Percentiles rank a stretch among this genome's conserved stretches.
These are phyloP conservation scores for Candida hungchunana DNA, from an alignment of 805 yeast species.

Conservation along the genomic window DNA sequence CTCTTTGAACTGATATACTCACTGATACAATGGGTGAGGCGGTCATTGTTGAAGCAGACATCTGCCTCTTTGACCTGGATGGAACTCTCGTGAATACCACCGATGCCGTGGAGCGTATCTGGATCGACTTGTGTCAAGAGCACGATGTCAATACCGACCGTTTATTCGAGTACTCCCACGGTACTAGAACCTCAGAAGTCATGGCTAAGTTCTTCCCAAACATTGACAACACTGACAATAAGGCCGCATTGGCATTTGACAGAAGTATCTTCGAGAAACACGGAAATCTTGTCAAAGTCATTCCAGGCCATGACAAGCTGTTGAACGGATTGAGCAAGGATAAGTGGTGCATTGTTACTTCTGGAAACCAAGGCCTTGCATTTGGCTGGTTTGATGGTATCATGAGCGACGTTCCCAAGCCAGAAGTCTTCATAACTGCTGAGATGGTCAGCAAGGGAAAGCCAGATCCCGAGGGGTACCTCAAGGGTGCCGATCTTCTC, in stretches of 20 bases:
- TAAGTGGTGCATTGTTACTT: constrained; percentile 79
- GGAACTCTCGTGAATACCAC: constrained; percentile 85
- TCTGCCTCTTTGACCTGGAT: constrained; percentile 70
- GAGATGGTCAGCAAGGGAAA: constrained; percentile 77
- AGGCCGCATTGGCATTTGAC: constrained; percentile 53
- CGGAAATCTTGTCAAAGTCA: constrained; percentile 69
- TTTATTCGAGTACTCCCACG: constrained; percentile 43
- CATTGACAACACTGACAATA: constrained; percentile 62
- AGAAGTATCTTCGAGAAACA: constrained; percentile 65
- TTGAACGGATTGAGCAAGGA: constrained; percentile 52
- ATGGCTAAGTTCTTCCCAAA: constrained; percentile 72
- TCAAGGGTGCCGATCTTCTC: constrained; percentile 40
- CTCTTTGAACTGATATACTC: no score
- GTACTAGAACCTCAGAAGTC: constrained; percentile 79
- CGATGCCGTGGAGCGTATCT: constrained; percentile 75
- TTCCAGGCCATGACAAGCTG: constrained; percentile 70
- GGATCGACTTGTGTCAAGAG: constrained; percentile 71
- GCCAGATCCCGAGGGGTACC: constrained; percentile 84
- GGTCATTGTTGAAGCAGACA: constrained; percentile 18
- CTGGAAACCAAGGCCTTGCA: constrained; percentile 77
- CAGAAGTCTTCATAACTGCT: constrained; percentile 78
- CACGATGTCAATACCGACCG: constrained; percentile 60
- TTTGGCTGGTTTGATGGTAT: constrained; percentile 63
- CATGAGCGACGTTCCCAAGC: constrained; percentile 55
- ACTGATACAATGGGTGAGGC: constrained; percentile 16